Evolutionary conservation across 805 yeast genomes (phyloP), one percentile per base, ranked within the genome.

Genomic region (Ogataea nitratoaversa): DNA sequence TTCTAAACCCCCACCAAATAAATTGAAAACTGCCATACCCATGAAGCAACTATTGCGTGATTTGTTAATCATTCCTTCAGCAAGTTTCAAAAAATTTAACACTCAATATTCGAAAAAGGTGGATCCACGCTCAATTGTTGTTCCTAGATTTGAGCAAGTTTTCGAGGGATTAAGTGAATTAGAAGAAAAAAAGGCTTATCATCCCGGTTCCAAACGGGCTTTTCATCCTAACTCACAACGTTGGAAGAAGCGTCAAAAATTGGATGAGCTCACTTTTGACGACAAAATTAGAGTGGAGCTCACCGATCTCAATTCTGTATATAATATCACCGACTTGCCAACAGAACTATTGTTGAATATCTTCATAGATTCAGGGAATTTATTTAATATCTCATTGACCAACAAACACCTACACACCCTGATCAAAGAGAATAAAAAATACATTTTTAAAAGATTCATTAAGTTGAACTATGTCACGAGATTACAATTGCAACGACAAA

Each of bases 311-410:
- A n/a, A n/a, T n/a, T n/a, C n/a, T n/a, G 8, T 9, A 9, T 9
- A 11, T 5, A 30, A 12, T 8, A n/a, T 32, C 5, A 8, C 11
- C 14, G 47, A 49, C n/a, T 39, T 54, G 6, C 58, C 58, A 1
- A 23, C 41, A 2, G 58, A 54, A 31, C 40, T 54, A 2, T 38
- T 54, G 5, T 37, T 47, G 12, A 39, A 43, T 12, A 49, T 54
- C 8, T 38, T 47, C 9, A 37, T 47, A 3, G 25, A 38, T 6
- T 47, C 55, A 1, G 43, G 36, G 9, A 49, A 50, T 23, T 34
- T 52, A 2, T 13, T 20, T 8, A 36, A 35, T 8, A 23, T 54
- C 11, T 14, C 39, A 6, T 12, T 24, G 7, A 42, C 44, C 1
- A 41, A 37, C 34, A 31, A 32, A n/a, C 36, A 35, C 5, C 42